A percentile compares a stretch with the other conserved stretches of the same genome.
Evolutionary conservation across 2,329 filamentous ascomycete species (phyloP).

Genomic region (Colletotrichum liaoningense): DNA sequence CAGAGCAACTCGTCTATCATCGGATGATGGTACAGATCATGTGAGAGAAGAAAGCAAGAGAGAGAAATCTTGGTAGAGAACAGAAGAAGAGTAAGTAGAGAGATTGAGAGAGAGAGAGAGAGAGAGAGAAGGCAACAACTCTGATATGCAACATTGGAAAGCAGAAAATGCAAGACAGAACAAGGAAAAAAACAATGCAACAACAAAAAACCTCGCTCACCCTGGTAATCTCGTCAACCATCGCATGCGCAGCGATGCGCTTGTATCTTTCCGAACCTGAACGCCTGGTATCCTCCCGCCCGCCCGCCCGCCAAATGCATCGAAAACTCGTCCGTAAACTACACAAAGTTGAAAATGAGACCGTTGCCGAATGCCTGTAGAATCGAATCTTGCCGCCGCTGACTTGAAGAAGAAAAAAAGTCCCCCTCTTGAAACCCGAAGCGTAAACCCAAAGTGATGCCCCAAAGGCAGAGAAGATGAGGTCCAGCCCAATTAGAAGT

Average conservation of each 20-base stretch:
- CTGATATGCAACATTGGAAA: background rate
- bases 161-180: background rate
- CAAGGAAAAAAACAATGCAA: background rate
- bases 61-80: background rate
- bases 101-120: background rate
- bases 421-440: background rate
- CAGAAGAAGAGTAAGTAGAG: slow-evolving; percentile 29
- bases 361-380: slow-evolving; percentile 27
- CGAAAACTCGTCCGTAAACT: slow-evolving; percentile 19
- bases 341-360: slow-evolving; percentile 21
- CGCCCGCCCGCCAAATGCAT: slow-evolving; percentile 20
- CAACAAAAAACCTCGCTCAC: slow-evolving; percentile 25
- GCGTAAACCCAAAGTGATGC: background rate
- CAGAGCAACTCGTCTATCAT: slow-evolving; percentile 18
- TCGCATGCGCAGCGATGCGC: background rate
- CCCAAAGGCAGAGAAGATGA: slow-evolving; percentile 4
- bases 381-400: slow-evolving; percentile 12
- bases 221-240: slow-evolving; percentile 1
- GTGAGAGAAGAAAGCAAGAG: slow-evolving; percentile 22
- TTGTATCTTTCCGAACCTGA: slow-evolving; percentile 30
- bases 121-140: slow-evolving; percentile 21
- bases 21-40: slow-evolving; percentile 27
- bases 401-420: background rate
- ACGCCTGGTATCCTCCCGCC: slow-evolving; percentile 32
- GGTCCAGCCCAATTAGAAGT: slow-evolving; percentile 34